Base-by-base conservation (phyloP, 257 asterid genomes). In the Jaltomata sinuosa region DNA sequence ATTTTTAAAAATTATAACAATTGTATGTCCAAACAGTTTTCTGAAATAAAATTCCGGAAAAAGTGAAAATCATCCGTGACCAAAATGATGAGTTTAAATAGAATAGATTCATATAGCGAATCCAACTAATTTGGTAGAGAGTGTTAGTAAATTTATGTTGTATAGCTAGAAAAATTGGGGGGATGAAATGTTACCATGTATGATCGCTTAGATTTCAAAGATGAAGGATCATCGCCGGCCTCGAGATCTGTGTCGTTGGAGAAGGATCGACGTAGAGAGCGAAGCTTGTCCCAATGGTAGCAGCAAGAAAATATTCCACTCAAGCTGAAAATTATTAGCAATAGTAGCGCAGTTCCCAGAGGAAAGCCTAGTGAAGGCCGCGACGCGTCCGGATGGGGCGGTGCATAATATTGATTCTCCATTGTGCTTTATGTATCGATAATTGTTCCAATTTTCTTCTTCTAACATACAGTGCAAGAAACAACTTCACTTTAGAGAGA, bases 231-330 rank as follows among this genome's bases (percentile, higher is more conserved):
- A 16, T 42, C 86, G 80, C 78, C 90, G 22, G 90, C 92, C 59
- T 90, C 95, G 59, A 88, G 87, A 74, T 86, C 88, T 19, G 64
- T 25, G 19, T 18, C 49, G 32, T 81, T 47, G 59, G 88, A 11
- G 50, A 85, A 77, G 15, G 88, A 87, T 83, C 98, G 89, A 87
- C 88, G 87, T 76, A 96, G 83, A 25, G 95, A 81, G 7, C 96
- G 98, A 88, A 94, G 95, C 88, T 93, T 96, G 80, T 94, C 98
- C 98, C 99, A 96, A 85, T 96, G 98, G 89, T 96, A 96, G 88
- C 97, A 94, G 87, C 98, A 96, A 22, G 98, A 96, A 87, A 94
- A 92, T 78, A 94, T 89, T 5, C 98, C 99, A 84, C 98, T 96
- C 89, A 96, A 91, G 90, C 93, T 92, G 90, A 96, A 94, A 25